Conservation (phyloP, 345 rosid species). For the Citrus maxima region DNA sequence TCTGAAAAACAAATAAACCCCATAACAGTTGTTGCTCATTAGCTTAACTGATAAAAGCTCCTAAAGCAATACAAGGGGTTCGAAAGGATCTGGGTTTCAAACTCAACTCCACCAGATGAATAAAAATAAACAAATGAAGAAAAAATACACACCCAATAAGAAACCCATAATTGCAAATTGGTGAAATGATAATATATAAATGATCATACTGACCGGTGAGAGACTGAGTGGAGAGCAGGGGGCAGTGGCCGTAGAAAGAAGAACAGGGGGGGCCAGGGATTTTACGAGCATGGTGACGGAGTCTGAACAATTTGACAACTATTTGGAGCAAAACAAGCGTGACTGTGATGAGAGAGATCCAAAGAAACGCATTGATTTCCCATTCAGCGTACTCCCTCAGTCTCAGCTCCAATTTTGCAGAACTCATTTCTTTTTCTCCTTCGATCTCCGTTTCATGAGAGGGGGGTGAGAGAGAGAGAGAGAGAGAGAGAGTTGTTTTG, state of each 20-base stretch:
- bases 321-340: conserved; percentile 31
- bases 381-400: conserved; percentile 43
- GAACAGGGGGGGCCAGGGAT: conserved; percentile 54
- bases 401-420: not conserved
- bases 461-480: too few species aligned
- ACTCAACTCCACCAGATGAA: too few species aligned
- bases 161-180: not conserved
- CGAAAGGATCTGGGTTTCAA: too few species aligned
- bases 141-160: not conserved
- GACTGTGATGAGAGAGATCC: conserved; percentile 48
- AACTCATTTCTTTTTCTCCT: not conserved
- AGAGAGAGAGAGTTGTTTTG: too few species aligned
- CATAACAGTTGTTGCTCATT: not conserved
- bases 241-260: conserved; percentile 45
- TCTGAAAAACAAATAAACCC: conserved; percentile 23
- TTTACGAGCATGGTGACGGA: conserved; percentile 38
- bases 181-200: not conserved
- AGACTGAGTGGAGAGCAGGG: conserved; percentile 33
- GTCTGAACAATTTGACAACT: conserved; percentile 31
- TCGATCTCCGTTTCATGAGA: not conserved
- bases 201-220: conserved; percentile 38
- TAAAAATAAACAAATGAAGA: too few species aligned
- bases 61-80: not conserved
- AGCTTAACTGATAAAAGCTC: not conserved
- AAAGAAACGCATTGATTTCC: conserved; percentile 53